Evolutionary conservation across 164 flowering plant genomes (phyloP).

Genomic region (Berberis thunbergii): DNA sequence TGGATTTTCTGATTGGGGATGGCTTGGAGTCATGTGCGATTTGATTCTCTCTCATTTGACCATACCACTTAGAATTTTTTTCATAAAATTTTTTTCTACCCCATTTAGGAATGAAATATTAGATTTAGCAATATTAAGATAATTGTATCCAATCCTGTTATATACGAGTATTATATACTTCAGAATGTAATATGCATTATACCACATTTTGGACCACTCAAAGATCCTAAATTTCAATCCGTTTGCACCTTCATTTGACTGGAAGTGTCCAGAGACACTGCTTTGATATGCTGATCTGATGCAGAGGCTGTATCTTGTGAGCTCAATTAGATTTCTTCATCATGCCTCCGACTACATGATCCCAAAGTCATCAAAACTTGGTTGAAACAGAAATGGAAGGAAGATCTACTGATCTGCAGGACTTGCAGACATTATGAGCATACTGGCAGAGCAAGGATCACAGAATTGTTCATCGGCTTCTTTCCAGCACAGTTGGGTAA

Average conservation of each 20-base stretch:
- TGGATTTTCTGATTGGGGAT: no score
- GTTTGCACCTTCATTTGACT: slow-evolving; percentile 43
- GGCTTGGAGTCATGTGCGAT: no score
- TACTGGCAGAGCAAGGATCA: not conserved
- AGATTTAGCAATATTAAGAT: no score
- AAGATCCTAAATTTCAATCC: slow-evolving; percentile 71
- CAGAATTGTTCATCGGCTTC: not conserved
- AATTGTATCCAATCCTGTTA: no score
- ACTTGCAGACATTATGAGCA: slow-evolving; percentile 12
- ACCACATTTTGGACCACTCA: slow-evolving; percentile 58
- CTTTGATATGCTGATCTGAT: slow-evolving; percentile 61
- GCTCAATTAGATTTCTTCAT: slow-evolving; percentile 28
- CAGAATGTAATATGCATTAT: no score
- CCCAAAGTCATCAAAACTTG: slow-evolving; percentile 16
- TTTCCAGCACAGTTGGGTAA: no score
- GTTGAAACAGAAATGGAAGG: slow-evolving; percentile 21
- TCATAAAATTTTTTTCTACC: no score
- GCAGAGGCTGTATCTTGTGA: slow-evolving; percentile 38
- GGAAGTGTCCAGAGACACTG: slow-evolving; percentile 49
- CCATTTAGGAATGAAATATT: no score
- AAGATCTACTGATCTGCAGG: slow-evolving; percentile 16
- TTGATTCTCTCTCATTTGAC: no score
- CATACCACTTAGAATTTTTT: no score
- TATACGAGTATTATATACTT: no score
- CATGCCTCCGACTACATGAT: slow-evolving; percentile 33